Percentiles rank a stretch among this genome's conserved stretches.
Evolutionary conservation across 768 basidiomycete species (phyloP).

Genomic region (Boletus coccyginus): DNA sequence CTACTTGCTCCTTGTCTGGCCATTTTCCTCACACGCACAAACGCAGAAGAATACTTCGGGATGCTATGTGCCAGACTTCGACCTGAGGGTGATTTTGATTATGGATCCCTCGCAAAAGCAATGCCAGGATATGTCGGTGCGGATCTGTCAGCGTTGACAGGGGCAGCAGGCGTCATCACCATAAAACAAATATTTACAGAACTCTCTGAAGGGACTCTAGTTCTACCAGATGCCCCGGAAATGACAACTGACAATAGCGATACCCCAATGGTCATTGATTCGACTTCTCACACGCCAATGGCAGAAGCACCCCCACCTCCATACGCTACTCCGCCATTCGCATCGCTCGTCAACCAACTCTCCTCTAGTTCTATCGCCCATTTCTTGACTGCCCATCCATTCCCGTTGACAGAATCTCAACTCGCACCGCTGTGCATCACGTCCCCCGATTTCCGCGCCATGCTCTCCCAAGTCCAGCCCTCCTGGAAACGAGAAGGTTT

Average conservation of each 20-base stretch:
- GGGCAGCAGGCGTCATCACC: conserved; percentile 92
- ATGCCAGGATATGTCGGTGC: conserved; percentile 99
- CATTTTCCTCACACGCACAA: background rate
- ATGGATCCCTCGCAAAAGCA: conserved; percentile 77
- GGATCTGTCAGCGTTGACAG: conserved; percentile 85
- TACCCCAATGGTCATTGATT: conserved; percentile 39
- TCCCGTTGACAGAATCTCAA: conserved; percentile 71
- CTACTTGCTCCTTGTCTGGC: background rate
- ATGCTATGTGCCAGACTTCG: conserved; percentile 81
- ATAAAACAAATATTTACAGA: conserved; percentile 93
- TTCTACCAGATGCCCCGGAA: conserved; percentile 44
- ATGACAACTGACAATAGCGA: conserved; percentile 20
- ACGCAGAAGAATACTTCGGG: conserved; percentile 72
- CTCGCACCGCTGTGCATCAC: conserved; percentile 82
- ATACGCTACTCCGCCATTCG: conserved; percentile 33
- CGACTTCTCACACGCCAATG: conserved; percentile 15
- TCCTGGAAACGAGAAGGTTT: conserved; percentile 98
- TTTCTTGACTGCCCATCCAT: conserved; percentile 86
- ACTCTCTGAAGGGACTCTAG: conserved; percentile 62
- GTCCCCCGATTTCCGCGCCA: conserved; percentile 71
- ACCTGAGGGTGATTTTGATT: conserved; percentile 87
- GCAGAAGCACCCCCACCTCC: conserved; percentile 10
- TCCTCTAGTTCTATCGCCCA: conserved; percentile 74
- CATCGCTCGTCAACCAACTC: conserved; percentile 38
- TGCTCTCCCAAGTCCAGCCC: conserved; percentile 89